Evolutionary conservation across 2,329 filamentous ascomycete species (phyloP).

Genomic region (Parastagonospora avenae): DNA sequence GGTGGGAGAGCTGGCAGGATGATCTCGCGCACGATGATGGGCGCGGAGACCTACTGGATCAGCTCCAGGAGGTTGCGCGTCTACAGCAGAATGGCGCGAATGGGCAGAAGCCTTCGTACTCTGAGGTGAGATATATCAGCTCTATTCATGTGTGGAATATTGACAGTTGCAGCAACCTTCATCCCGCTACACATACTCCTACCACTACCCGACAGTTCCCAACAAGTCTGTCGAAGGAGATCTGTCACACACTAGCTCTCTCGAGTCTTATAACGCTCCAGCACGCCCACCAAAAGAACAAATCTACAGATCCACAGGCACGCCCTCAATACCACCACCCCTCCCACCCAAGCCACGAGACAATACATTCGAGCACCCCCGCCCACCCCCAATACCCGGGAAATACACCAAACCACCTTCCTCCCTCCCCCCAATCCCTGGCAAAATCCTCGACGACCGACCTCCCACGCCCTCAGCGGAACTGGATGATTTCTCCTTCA

Average conservation of each 20-base stretch:
- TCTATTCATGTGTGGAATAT: not conserved
- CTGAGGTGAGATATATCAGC: conserved; percentile 1
- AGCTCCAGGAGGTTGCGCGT: conserved; percentile 58
- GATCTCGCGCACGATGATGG: conserved; percentile 36
- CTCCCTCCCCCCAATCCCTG: conserved; percentile 36
- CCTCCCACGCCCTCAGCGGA: conserved; percentile 43
- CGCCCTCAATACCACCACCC: conserved; percentile 28
- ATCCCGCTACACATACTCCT: conserved; percentile 38
- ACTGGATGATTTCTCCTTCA: conserved; percentile 75
- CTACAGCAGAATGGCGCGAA: conserved; percentile 30
- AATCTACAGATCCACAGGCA: conserved; percentile 31
- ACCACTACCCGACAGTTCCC: conserved; percentile 54
- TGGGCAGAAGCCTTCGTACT: conserved; percentile 13
- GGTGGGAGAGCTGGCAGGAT: conserved; percentile 61
- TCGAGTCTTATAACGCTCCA: conserved; percentile 34
- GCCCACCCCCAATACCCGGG: conserved; percentile 36
- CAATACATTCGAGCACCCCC: conserved; percentile 12
- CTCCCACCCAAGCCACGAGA: conserved; percentile 35
- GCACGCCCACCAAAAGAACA: conserved; percentile 45
- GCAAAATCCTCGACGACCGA: conserved; percentile 37
- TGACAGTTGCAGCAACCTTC: conserved; percentile 15
- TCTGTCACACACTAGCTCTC: conserved; percentile 31
- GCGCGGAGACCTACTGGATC: conserved; percentile 57
- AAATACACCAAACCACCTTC: conserved; percentile 26
- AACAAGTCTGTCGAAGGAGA: conserved; percentile 44